Conservation (phyloP, 2,329 filamentous ascomycete species). For the Cytospora piceae region DNA sequence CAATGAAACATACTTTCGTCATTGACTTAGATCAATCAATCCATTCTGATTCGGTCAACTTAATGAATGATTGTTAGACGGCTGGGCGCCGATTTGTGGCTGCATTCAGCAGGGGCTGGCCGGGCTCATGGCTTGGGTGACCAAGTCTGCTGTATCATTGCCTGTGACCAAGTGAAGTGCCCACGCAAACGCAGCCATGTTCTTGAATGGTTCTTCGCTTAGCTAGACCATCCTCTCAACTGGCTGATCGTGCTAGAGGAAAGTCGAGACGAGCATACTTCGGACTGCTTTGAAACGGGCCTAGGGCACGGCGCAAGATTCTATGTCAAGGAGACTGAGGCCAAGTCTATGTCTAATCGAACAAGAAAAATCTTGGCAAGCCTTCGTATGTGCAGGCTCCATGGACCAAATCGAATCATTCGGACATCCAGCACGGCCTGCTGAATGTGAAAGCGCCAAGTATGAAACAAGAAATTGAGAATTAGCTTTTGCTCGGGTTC, state of each 20-base stretch:
- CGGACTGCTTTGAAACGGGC: not conserved
- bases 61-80: not conserved
- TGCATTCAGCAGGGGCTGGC: not conserved
- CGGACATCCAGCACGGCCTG: too few species aligned
- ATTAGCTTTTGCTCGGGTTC: constrained; percentile 14
- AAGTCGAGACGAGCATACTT: not conserved
- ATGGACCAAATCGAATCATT: too few species aligned
- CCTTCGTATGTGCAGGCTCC: too few species aligned
- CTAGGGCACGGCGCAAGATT: not conserved
- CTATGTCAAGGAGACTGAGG: not conserved
- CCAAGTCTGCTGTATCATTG: not conserved
- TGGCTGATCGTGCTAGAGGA: not conserved
- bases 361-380: too few species aligned
- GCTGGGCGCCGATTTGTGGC: not conserved
- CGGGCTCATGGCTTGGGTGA: not conserved
- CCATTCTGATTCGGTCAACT: not conserved
- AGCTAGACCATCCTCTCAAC: not conserved
- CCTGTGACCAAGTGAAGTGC: not conserved
- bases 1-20: not conserved
- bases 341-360: not conserved
- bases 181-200: not conserved
- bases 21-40: constrained; percentile 1
- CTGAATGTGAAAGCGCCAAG: not conserved
- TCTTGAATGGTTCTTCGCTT: not conserved
- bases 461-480: constrained; percentile 20